These are phyloP conservation scores for Phyllosticta citribraziliensis DNA, from an alignment of 2,329 filamentous ascomycete species.

Conservation along the genomic window DNA sequence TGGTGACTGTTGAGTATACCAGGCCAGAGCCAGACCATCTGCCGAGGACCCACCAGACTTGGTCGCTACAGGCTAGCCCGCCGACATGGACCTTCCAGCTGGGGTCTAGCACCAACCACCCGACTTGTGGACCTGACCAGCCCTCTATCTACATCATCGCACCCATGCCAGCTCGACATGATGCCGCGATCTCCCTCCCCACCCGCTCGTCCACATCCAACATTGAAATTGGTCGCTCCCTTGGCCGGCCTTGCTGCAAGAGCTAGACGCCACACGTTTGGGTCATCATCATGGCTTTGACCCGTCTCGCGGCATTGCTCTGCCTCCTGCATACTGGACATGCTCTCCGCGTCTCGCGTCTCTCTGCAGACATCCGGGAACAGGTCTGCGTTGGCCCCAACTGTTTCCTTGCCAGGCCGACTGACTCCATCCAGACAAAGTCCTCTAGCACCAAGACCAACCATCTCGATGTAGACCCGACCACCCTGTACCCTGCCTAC, in stretches of 20 bases:
- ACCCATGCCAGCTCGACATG: not conserved
- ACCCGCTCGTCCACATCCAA: not conserved
- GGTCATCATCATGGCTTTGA: not conserved
- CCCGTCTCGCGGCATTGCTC: not conserved
- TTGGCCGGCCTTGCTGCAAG: not conserved
- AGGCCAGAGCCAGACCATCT: no score
- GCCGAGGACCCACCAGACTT: no score
- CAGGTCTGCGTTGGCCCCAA: not conserved
- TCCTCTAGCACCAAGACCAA: not conserved
- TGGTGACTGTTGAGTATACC: no score
- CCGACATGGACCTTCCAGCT: not conserved
- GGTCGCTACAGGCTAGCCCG: not conserved
- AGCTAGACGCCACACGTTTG: not conserved
- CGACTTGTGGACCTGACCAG: not conserved
- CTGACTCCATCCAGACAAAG: conserved; percentile 1
- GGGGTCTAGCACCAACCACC: not conserved
- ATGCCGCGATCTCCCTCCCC: not conserved
- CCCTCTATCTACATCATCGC: not conserved
- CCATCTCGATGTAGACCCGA: conserved; percentile 21
- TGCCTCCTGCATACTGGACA: not conserved
- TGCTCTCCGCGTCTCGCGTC: conserved; percentile 1
- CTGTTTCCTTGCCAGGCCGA: not conserved
- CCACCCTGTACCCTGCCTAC: conserved; percentile 36
- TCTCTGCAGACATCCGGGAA: conserved; percentile 2
- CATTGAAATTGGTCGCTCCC: not conserved